Base-by-base conservation (phyloP, 73 alveolate species). In the Paramecium bursaria region DNA sequence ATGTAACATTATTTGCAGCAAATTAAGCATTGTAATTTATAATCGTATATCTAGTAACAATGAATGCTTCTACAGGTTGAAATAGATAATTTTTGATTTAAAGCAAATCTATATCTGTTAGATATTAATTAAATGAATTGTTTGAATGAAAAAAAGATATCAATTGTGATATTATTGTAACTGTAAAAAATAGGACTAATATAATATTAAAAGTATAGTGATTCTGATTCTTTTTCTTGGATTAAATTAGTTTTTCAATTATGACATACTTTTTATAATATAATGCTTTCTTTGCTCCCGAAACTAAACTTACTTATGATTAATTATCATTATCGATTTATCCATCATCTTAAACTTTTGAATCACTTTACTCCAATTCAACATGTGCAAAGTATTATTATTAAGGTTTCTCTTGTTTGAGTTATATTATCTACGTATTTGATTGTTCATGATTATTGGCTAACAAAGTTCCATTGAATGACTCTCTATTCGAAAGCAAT, bases 11-110 rank as follows among this genome's bases (percentile, higher is more conserved):
- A 9, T 42, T 42, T 15, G 53, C 82, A 25, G 53, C 15, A 7
- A 4, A 42, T 67, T 67, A 39, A 0, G 55, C 53, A 67, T 67
- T 67, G 21, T 67, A 67, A 67, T 67, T 67, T 2, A 67, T 67
- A 6, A 67, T 67, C 21, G 82, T 67, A 67, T 67, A 67, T 35
- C 82, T 31, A 13, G 82, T 67, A 0, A 67, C 53, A 19, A 67
- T 67, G 27, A 67, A 67, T 35, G 82, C 33, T 67, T 67, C 82
- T 4, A 67, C 54, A 4, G 82, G 82, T 67, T 67, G 14, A 67
- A 67, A 67, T 1, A 67, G 22, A 35, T 67, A 67, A 67, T 67
- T 25, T 67, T 67, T 67, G 2, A 67, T 67, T 19, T 67, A 67
- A 15, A 67, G 39, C 17, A 67, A 42, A 67, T 67, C 82, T 14